A percentile compares a stretch with the other conserved stretches of the same genome.
Conservation (phyloP, 1,284 basidiomycete genomes). For the Volvariella surrecta region DNA sequence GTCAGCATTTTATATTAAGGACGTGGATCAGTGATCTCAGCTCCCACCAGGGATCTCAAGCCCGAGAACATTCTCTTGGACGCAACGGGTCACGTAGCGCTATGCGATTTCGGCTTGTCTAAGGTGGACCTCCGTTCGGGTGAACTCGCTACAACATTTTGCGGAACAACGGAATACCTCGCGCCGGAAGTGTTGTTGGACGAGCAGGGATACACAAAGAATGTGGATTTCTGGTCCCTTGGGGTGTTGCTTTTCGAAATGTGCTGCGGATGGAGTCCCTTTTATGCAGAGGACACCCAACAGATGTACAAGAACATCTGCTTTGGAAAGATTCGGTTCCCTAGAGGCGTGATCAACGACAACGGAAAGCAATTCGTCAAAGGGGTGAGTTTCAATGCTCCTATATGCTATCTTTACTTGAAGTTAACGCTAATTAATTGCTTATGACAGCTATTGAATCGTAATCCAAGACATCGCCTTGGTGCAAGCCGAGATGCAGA, state of each 20-base stretch:
- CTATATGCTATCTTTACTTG: conserved; percentile 12
- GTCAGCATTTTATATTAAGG: conserved; percentile 29
- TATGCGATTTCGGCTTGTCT: conserved; percentile 96
- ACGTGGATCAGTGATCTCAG: neutral
- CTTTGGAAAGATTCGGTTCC: conserved; percentile 98
- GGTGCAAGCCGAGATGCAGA: conserved; percentile 87
- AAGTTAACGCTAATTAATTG: conserved; percentile 10
- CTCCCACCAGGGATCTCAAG: conserved; percentile 70
- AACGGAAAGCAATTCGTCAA: conserved; percentile 99
- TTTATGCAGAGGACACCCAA: conserved; percentile 99
- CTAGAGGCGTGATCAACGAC: conserved; percentile 93
- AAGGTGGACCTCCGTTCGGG: conserved; percentile 93
- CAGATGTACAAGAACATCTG: conserved; percentile 99
- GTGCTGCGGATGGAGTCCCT: conserved; percentile 99
- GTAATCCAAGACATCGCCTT: conserved; percentile 95
- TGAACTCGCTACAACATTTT: conserved; percentile 96
- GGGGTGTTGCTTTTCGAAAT: conserved; percentile 93
- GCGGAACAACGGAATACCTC: conserved; percentile 95
- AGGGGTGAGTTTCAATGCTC: conserved; percentile 85
- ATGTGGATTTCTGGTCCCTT: conserved; percentile 98
- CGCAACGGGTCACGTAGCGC: conserved; percentile 92
- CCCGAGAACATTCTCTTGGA: conserved; percentile 97
- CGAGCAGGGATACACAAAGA: conserved; percentile 97
- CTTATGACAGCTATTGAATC: conserved; percentile 76
- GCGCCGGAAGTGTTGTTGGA: conserved; percentile 98